Evolutionary conservation across 179 eudicot genomes (phyloP), one percentile per base, ranked within the genome.

Genomic region (Silene noctiflora): DNA sequence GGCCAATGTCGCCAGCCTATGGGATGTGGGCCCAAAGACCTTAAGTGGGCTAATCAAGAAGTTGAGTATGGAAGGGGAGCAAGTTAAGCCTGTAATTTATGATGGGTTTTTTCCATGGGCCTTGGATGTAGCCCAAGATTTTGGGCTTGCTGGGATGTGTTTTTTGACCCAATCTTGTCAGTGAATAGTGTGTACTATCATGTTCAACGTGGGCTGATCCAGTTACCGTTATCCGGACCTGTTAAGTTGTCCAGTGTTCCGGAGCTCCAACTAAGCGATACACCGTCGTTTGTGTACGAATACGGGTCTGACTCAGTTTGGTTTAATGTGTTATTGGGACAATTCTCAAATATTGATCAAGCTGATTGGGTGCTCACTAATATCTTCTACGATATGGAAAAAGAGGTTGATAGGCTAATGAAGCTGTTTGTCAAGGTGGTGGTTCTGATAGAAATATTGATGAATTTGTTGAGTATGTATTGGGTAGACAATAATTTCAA

Each of bases 161-260:
- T 83, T 83, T 24, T 79, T 82, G 44, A 78, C 84, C 0, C 84
- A 82, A 12, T 25, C 84, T 69, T 82, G 84, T 46, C 84, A 7
- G 81, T 82, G n/a, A 78, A 75, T 11, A 69, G 31, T 61, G 33
- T 78, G 20, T 78, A 78, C 42, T 82, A 74, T 59, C 83, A 80
- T 70, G 79, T 76, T 2, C 79, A 80, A 6, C 46, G 39, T 67
- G 83, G 83, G n/a, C 61, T 71, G 61, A 72, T 80, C 44, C 67
- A 46, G n/a, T 70, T 77, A 2, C 80, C 84, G 7, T 65, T 77
- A 10, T 3, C 67, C 10, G 81, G 31, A 1, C 46, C 65, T 17
- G 77, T 13, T 62, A 20, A 4, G 14, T 81, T 31, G 14, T 75
- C 81, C 6, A 78, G 84, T 10, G 78, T 63, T 65, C 73, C 83